Conservation (phyloP, 2,329 filamentous ascomycete species). For the Fusarium chlamydosporum region DNA sequence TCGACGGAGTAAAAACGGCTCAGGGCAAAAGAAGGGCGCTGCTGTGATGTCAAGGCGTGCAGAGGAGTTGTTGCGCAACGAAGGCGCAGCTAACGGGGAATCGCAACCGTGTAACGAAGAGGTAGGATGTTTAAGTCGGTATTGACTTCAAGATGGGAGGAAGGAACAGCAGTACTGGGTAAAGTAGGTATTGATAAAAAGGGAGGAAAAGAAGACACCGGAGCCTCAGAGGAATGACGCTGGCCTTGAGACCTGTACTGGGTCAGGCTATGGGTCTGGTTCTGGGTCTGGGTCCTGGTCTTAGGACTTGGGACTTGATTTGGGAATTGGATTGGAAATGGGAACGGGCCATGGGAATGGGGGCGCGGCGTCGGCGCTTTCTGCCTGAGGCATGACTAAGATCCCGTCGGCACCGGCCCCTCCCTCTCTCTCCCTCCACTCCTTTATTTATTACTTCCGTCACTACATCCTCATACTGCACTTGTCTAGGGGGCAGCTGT, state of each 20-base stretch:
- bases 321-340: conserved; percentile 50
- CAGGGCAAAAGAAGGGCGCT: conserved; percentile 11
- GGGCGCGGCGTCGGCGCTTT: conserved; percentile 29
- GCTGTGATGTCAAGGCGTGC: conserved; percentile 32
- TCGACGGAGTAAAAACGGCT: conserved; percentile 45
- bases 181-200: conserved; percentile 15
- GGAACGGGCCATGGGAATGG: conserved; percentile 36
- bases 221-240: conserved; percentile 40
- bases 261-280: conserved; percentile 47
- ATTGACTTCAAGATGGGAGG: conserved; percentile 13
- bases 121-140: conserved; percentile 26
- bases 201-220: conserved; percentile 35
- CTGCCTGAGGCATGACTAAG: conserved; percentile 43
- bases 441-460: not conserved
- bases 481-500: not conserved
- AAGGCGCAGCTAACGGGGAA: conserved; percentile 27
- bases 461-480: not conserved
- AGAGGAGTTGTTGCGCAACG: conserved; percentile 30
- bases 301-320: conserved; percentile 28
- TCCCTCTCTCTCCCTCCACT: conserved; percentile 4
- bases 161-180: conserved; percentile 2
- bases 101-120: conserved; percentile 14
- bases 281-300: conserved; percentile 44
- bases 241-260: conserved; percentile 42
- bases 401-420: conserved; percentile 16